phyloP scores from a whole-genome alignment of 2,329 filamentous ascomycete species.

The Chaetothyriales sp. region DNA sequence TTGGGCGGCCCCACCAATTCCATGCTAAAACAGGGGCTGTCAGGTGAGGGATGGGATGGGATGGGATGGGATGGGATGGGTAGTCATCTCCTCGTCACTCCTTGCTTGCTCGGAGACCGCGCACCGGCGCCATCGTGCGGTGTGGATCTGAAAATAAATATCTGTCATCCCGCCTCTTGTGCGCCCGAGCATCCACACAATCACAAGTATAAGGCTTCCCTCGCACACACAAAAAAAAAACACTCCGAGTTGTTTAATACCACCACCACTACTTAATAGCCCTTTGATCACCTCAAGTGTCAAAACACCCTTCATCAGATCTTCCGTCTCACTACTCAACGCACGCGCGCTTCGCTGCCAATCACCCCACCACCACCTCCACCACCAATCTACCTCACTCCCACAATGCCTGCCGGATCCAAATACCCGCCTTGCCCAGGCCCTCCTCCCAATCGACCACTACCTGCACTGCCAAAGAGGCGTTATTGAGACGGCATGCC shows the following conservation, averaged over 20 bases:
- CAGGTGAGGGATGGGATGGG: not conserved
- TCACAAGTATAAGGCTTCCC: no score
- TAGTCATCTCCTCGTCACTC: not conserved
- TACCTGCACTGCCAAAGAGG: slow-evolving; percentile 19
- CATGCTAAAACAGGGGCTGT: not conserved
- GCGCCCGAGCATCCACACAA: not conserved
- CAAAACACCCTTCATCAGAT: not conserved
- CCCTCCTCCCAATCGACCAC: slow-evolving; percentile 20
- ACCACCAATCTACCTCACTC: slow-evolving; percentile 1
- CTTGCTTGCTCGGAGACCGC: not conserved
- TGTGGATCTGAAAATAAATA: not conserved
- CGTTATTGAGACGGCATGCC: not conserved
- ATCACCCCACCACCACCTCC: not conserved
- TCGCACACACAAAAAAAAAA: no score
- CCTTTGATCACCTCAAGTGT: not conserved
- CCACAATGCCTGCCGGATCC: slow-evolving; percentile 19
- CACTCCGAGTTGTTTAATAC: not conserved
- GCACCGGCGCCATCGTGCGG: no score
- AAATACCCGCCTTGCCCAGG: slow-evolving; percentile 21
- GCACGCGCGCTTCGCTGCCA: not conserved
- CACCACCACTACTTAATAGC: not conserved
- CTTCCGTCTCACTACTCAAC: not conserved
- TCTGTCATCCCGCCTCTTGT: not conserved
- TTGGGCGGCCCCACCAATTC: not conserved
- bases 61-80: no score